Conservation (phyloP, 2,329 filamentous ascomycete species). For the Claviceps paspali region DNA sequence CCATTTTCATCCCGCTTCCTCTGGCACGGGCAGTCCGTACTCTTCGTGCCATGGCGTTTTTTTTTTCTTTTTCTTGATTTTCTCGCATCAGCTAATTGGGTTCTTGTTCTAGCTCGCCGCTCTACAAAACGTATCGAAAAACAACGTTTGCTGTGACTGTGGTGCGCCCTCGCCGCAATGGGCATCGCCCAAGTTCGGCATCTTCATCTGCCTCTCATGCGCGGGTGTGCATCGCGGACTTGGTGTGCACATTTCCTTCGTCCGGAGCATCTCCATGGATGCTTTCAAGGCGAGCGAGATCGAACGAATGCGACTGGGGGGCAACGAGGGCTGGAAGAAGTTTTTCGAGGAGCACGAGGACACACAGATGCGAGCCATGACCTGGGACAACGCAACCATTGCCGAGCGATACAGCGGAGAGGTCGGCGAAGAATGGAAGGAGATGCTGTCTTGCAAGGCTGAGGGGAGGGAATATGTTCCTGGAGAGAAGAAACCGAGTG, state of each 20-base stretch:
- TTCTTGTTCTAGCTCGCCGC: conserved; percentile 71
- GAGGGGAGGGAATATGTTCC: conserved; percentile 78
- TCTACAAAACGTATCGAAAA: conserved; percentile 80
- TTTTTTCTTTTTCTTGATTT: background rate
- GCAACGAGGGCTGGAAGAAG: conserved; percentile 71
- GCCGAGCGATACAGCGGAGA: conserved; percentile 81
- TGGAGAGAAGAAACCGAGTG: conserved; percentile 39
- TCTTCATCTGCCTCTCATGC: conserved; percentile 96
- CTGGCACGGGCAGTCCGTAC: conserved; percentile 4
- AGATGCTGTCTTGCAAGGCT: conserved; percentile 71
- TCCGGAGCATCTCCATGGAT: conserved; percentile 96
- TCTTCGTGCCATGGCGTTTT: background rate
- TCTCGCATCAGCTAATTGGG: background rate
- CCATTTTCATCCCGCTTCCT: background rate
- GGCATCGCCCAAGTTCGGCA: conserved; percentile 93
- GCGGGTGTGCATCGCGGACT: conserved; percentile 88
- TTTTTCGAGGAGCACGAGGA: conserved; percentile 69
- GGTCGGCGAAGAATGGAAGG: conserved; percentile 90
- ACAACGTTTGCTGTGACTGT: conserved; percentile 90
- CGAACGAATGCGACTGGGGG: conserved; percentile 81
- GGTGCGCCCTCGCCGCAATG: conserved; percentile 93
- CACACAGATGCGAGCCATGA: conserved; percentile 49
- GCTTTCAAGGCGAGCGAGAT: conserved; percentile 91
- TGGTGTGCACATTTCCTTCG: conserved; percentile 96
- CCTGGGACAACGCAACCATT: conserved; percentile 79